Percentiles rank a stretch among this genome's conserved stretches.
Evolutionary conservation across 164 flowering plant species (phyloP).

Genomic region (Malania oleifera): DNA sequence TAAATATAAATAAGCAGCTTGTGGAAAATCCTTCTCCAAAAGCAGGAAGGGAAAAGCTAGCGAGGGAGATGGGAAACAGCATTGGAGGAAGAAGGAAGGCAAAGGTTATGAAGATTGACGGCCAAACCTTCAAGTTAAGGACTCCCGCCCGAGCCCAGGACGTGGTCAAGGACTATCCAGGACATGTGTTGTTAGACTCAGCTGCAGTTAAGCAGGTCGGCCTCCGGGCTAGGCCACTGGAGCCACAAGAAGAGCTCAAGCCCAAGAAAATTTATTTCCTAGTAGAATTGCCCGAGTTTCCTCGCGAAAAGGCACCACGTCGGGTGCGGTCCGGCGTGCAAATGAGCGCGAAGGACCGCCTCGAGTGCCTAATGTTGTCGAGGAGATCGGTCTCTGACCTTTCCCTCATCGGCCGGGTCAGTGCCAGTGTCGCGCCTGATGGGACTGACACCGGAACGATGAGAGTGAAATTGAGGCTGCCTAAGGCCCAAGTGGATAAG

Average conservation of each 20-base stretch:
- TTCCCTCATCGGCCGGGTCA: conserved; percentile 10
- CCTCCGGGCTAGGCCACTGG: conserved; percentile 34
- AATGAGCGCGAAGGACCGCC: conserved; percentile 54
- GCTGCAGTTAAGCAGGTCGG: conserved; percentile 29
- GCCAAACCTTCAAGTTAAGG: conserved; percentile 28
- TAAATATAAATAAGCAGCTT: no score
- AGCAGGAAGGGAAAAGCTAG: not conserved
- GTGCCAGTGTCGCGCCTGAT: conserved; percentile 8
- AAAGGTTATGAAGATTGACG: conserved; percentile 37
- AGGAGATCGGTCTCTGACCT: conserved; percentile 40
- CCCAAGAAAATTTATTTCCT: conserved; percentile 33
- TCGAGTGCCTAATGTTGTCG: conserved; percentile 45
- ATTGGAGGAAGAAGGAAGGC: conserved; percentile 29
- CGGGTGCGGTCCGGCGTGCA: conserved; percentile 34
- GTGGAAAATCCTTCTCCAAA: no score
- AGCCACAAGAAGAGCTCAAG: conserved; percentile 22
- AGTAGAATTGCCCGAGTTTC: conserved; percentile 22
- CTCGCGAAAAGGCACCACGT: not conserved
- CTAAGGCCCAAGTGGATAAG: conserved; percentile 27
- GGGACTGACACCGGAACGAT: conserved; percentile 11
- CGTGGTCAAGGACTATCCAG: conserved; percentile 30
- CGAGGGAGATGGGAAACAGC: conserved; percentile 32
- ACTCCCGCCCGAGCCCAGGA: conserved; percentile 24
- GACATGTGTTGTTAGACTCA: conserved; percentile 26
- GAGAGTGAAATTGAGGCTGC: conserved; percentile 26